phyloP scores from a whole-genome alignment of 2,329 filamentous ascomycete species.

The Apiospora marii region DNA sequence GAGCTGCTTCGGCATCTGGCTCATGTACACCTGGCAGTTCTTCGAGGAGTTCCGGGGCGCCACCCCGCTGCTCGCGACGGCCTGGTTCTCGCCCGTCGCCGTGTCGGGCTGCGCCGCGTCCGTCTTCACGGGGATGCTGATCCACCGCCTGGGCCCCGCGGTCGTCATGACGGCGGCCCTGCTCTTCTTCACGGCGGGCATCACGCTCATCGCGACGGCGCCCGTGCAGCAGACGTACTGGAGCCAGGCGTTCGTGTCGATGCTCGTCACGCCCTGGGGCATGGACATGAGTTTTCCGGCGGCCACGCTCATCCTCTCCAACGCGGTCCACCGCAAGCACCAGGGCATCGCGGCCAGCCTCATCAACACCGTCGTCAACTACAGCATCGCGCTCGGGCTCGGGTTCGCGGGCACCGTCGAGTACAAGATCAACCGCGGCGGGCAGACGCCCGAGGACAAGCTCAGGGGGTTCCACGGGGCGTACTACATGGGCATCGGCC shows the following conservation, averaged over 20 bases:
- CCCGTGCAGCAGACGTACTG: conserved; percentile 60
- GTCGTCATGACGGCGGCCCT: conserved; percentile 37
- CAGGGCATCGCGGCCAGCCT: conserved; percentile 50
- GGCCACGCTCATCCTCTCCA: conserved; percentile 59
- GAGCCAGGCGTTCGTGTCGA: conserved; percentile 57
- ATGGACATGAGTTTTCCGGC: conserved; percentile 66
- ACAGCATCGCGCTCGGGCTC: conserved; percentile 62
- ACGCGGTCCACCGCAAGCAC: conserved; percentile 43
- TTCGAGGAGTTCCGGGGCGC: conserved; percentile 50
- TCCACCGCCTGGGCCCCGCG: conserved; percentile 43
- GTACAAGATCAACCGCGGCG: conserved; percentile 46
- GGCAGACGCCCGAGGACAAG: conserved; percentile 40
- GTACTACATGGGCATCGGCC: conserved; percentile 51
- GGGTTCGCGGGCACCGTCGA: conserved; percentile 64
- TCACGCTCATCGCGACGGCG: conserved; percentile 39
- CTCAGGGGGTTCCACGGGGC: conserved; percentile 47
- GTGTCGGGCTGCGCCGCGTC: conserved; percentile 42
- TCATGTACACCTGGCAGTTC: conserved; percentile 60
- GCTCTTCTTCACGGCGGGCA: conserved; percentile 36
- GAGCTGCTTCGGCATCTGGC: conserved; percentile 62
- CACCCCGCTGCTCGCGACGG: conserved; percentile 43
- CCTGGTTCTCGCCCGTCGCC: conserved; percentile 40
- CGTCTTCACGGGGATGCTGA: conserved; percentile 41
- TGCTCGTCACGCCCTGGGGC: conserved; percentile 55
- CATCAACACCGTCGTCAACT: conserved; percentile 65